Conservation (phyloP, 2,329 filamentous ascomycete genomes). For the Neoarthrinium moseri region DNA sequence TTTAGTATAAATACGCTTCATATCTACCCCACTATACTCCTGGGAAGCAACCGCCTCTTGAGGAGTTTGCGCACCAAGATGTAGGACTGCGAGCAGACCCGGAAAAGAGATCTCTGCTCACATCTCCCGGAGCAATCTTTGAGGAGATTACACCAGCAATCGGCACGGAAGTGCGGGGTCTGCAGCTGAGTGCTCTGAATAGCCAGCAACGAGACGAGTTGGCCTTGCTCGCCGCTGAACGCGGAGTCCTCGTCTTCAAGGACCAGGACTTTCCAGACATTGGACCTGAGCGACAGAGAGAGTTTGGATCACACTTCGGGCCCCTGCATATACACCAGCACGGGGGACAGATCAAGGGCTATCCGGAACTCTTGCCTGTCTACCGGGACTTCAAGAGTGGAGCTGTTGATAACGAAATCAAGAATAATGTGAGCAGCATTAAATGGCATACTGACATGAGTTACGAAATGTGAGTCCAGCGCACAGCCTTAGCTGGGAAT, state of each 20-base stretch:
- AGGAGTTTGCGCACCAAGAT: conserved; percentile 10
- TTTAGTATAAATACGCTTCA: conserved; percentile 4
- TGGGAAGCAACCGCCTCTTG: conserved; percentile 10
- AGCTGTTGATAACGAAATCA: conserved; percentile 22
- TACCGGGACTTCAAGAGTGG: conserved; percentile 13
- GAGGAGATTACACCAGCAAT: conserved; percentile 14
- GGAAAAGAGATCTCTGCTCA: conserved; percentile 12
- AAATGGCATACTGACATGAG: conserved; percentile 25
- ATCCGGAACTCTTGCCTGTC: conserved; percentile 11
- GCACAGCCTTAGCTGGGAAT: background rate
- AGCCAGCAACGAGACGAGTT: conserved; percentile 25
- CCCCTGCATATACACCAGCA: conserved; percentile 14
- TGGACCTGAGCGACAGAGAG: conserved; percentile 17
- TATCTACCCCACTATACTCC: conserved; percentile 12
- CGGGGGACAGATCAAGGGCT: conserved; percentile 10
- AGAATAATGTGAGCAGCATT: conserved; percentile 22
- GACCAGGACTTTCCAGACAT: conserved; percentile 18
- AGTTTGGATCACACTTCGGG: conserved; percentile 18
- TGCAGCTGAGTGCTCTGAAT: conserved; percentile 17
- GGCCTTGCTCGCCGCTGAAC: conserved; percentile 27
- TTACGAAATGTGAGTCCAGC: conserved; percentile 17
- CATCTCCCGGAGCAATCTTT: conserved; percentile 9
- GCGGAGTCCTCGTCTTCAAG: conserved; percentile 21
- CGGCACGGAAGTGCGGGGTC: conserved; percentile 18
- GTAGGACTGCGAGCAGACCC: conserved; percentile 11